Conservation (phyloP, 2,329 filamentous ascomycete genomes). For the Thelonectria rubi region DNA sequence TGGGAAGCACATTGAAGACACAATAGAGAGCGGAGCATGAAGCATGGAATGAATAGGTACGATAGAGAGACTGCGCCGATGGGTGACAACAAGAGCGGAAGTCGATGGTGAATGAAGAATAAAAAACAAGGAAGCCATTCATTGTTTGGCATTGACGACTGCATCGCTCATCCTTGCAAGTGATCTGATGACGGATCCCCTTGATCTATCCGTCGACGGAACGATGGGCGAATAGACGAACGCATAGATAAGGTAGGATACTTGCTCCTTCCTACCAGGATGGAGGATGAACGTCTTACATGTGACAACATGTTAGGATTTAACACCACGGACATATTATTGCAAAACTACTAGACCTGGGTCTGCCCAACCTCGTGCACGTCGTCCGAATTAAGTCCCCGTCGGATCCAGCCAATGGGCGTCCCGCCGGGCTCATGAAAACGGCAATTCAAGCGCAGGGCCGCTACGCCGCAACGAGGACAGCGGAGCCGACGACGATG, state of each 20-base stretch:
- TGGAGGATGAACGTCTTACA: too few relatives aligned
- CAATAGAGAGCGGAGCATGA: constrained; percentile 22
- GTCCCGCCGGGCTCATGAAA: constrained; percentile 29
- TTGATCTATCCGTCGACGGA: too few relatives aligned
- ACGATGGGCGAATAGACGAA: too few relatives aligned
- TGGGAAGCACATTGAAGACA: constrained; percentile 22
- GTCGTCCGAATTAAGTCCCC: constrained; percentile 22
- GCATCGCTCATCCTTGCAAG: background rate
- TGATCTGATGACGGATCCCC: too few relatives aligned
- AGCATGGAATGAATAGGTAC: constrained; percentile 15
- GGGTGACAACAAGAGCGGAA: constrained; percentile 8
- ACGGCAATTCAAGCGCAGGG: constrained; percentile 30
- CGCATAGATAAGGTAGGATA: too few relatives aligned
- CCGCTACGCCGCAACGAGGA: constrained; percentile 12
- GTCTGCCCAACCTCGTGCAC: constrained; percentile 17
- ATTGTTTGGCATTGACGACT: constrained; percentile 16
- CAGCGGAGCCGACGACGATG: background rate
- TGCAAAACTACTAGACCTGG: too few relatives aligned
- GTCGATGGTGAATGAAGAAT: constrained; percentile 7
- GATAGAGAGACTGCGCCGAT: constrained; percentile 22
- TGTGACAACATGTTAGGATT: too few relatives aligned
- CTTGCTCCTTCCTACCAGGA: too few relatives aligned
- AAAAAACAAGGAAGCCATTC: background rate
- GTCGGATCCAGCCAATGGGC: constrained; percentile 29
- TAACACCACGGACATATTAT: too few relatives aligned